Percentiles rank a stretch among this genome's conserved stretches.
These are phyloP conservation scores for Effrenium voratum DNA, from an alignment of 73 alveolate genomes.

Conservation along the genomic window DNA sequence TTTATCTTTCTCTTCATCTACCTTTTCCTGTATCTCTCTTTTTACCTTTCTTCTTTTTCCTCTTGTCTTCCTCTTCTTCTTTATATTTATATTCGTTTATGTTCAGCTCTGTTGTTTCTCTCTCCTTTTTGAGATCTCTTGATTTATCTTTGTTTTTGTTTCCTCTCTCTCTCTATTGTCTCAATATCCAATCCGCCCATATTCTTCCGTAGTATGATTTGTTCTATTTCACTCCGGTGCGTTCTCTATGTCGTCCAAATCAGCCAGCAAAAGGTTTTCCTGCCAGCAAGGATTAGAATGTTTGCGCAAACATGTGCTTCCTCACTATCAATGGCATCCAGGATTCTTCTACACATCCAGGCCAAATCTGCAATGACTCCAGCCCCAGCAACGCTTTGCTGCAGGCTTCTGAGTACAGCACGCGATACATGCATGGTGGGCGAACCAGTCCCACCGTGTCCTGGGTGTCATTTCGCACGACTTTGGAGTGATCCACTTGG, in stretches of 20 bases:
- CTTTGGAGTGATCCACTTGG: constrained; percentile 81
- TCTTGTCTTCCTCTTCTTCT: neutral
- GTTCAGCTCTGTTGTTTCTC: neutral
- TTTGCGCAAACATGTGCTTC: neutral
- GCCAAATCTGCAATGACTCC: neutral
- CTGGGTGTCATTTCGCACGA: constrained; percentile 84
- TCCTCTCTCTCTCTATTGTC: no score
- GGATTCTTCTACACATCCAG: neutral
- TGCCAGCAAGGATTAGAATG: neutral
- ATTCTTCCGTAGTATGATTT: neutral
- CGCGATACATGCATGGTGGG: neutral
- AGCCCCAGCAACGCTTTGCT: neutral
- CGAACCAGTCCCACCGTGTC: neutral
- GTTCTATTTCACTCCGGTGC: neutral
- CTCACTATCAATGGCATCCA: neutral
- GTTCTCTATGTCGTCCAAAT: constrained; percentile 32
- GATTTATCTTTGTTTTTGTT: no score
- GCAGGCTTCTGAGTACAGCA: neutral
- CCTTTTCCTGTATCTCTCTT: no score
- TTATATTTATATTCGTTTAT: no score
- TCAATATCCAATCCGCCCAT: no score
- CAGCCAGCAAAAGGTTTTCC: constrained; percentile 35
- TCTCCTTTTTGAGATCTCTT: no score
- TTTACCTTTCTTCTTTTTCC: neutral
- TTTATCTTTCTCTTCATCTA: no score